Conservation (phyloP, 2,329 filamentous ascomycete species). For the Penicillium concentricum region DNA sequence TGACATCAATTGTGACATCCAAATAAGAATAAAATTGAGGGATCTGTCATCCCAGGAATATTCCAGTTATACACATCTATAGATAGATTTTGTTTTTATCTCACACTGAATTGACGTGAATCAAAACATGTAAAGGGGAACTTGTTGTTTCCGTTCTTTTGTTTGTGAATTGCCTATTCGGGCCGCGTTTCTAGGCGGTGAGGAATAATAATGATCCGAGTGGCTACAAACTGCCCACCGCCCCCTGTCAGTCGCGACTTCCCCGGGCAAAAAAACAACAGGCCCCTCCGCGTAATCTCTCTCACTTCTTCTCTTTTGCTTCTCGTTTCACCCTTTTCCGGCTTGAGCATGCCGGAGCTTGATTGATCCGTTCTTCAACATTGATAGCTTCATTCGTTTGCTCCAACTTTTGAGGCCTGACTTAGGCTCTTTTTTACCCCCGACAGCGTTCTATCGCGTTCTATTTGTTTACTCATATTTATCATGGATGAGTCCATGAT, state of each 20-base stretch:
- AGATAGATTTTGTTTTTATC: background rate
- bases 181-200: slow-evolving; percentile 15
- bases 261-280: slow-evolving; percentile 23
- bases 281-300: slow-evolving; percentile 8
- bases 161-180: slow-evolving; percentile 35
- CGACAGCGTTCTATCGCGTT: background rate
- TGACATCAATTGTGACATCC: background rate
- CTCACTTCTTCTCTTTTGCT: slow-evolving; percentile 5
- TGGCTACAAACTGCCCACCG: slow-evolving; percentile 22
- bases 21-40: background rate
- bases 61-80: no score
- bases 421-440: background rate
- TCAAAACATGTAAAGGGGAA: background rate
- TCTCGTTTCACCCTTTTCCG: slow-evolving; percentile 1
- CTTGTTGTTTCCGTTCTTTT: slow-evolving; percentile 11
- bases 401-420: background rate
- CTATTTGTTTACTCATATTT: background rate
- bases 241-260: slow-evolving; percentile 7
- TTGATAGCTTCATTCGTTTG: slow-evolving; percentile 10
- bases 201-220: slow-evolving; percentile 31
- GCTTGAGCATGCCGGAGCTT: slow-evolving; percentile 14
- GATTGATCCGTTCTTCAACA: background rate
- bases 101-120: background rate
- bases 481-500: slow-evolving; percentile 50
- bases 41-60: background rate